phyloP scores from a whole-genome alignment of 108 stramenopile species.

The Skeletonema tropicum region DNA sequence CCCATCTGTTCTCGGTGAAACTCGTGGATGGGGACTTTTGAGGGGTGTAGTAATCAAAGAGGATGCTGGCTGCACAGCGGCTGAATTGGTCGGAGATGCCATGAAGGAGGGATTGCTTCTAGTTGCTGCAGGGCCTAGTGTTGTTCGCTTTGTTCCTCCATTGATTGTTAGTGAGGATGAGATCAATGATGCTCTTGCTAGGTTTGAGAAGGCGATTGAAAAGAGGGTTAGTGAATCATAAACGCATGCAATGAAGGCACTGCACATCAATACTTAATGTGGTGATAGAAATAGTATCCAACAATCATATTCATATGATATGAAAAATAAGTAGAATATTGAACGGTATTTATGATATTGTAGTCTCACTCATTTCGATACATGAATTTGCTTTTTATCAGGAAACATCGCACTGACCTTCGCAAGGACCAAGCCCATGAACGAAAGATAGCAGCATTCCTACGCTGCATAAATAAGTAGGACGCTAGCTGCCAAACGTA shows the following conservation, averaged over 20 bases:
- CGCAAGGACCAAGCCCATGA: too few species aligned
- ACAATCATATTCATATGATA: background rate
- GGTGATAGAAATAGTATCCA: background rate
- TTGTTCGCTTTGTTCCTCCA: slow-evolving; percentile 96
- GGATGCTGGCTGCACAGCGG: slow-evolving; percentile 78
- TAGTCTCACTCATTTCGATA: background rate
- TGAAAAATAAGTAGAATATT: background rate
- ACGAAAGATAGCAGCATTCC: too few species aligned
- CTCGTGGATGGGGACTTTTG: slow-evolving; percentile 94
- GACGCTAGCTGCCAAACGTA: too few species aligned
- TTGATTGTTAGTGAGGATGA: slow-evolving; percentile 86
- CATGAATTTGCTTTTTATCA: too few species aligned
- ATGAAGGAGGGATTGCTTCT: slow-evolving; percentile 90
- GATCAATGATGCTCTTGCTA: slow-evolving; percentile 72
- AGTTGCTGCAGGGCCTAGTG: slow-evolving; percentile 91
- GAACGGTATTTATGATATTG: background rate
- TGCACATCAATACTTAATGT: background rate
- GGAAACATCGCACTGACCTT: too few species aligned
- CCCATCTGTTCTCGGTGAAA: slow-evolving; percentile 80
- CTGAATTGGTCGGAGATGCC: slow-evolving; percentile 87
- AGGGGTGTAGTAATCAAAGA: slow-evolving; percentile 83
- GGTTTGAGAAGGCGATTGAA: slow-evolving; percentile 80
- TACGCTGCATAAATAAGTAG: too few species aligned
- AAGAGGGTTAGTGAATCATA: slow-evolving; percentile 22
- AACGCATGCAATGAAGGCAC: background rate